These are phyloP conservation scores for Clitopilus hobsonii DNA, from an alignment of 768 basidiomycete genomes.

Conservation along the genomic window DNA sequence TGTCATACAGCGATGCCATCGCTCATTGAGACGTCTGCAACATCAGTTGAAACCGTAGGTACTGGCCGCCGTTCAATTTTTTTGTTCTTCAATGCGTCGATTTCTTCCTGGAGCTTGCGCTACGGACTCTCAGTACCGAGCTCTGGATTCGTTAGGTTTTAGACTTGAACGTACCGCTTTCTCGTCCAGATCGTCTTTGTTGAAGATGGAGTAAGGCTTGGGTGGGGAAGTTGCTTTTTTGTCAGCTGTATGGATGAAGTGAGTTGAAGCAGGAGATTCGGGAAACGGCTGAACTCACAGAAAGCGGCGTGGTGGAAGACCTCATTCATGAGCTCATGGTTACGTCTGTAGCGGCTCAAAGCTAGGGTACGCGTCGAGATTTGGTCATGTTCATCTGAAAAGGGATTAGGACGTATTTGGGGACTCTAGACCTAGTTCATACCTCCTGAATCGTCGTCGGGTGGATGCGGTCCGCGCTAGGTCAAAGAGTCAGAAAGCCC, in stretches of 20 bases:
- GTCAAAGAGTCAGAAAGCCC: slow-evolving; percentile 5
- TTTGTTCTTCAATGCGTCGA: slow-evolving; percentile 44
- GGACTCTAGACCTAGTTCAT: not conserved
- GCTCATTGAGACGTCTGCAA: slow-evolving; percentile 15
- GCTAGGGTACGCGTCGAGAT: slow-evolving; percentile 74
- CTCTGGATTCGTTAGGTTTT: not conserved
- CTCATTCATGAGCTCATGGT: slow-evolving; percentile 83
- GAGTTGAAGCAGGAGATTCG: not conserved
- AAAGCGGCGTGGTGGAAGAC: slow-evolving; percentile 74
- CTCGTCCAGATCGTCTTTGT: slow-evolving; percentile 49
- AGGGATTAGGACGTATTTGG: not conserved
- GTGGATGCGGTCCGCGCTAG: slow-evolving; percentile 32
- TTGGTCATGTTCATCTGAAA: slow-evolving; percentile 57
- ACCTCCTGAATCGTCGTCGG: slow-evolving; percentile 69
- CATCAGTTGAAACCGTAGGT: slow-evolving; percentile 6
- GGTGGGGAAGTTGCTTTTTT: slow-evolving; percentile 33
- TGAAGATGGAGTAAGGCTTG: slow-evolving; percentile 57
- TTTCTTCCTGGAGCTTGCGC: slow-evolving; percentile 56
- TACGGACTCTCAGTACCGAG: too few relatives aligned
- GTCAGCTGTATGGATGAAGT: slow-evolving; percentile 30
- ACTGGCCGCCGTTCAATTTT: slow-evolving; percentile 4
- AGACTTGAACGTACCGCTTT: slow-evolving; percentile 40
- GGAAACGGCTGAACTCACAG: slow-evolving; percentile 28
- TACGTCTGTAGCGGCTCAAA: slow-evolving; percentile 67
- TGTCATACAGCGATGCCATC: slow-evolving; percentile 1